These are phyloP conservation scores for Bisporella sp. DNA, from an alignment of 2,329 filamentous ascomycete genomes.

Conservation along the genomic window DNA sequence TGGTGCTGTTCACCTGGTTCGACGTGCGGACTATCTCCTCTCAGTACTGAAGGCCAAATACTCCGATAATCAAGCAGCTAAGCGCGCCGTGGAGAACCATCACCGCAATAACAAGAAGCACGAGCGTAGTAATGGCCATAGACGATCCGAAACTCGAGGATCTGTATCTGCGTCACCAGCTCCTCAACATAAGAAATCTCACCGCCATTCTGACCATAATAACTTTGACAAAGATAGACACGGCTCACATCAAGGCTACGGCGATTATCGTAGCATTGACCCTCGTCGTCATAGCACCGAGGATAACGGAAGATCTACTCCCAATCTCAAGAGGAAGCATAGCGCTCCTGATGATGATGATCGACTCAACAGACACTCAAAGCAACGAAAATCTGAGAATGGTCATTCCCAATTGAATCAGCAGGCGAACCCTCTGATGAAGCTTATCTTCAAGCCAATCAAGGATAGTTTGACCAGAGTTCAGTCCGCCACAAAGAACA, in stretches of 20 bases:
- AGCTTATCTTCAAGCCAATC: slow-evolving; percentile 47
- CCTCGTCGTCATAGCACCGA: slow-evolving; percentile 14
- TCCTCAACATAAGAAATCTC: slow-evolving; percentile 42
- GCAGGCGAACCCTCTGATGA: slow-evolving; percentile 30
- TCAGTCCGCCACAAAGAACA: slow-evolving; percentile 53
- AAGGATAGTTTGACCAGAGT: slow-evolving; percentile 53
- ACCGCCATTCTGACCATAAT: slow-evolving; percentile 31
- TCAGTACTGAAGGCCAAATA: slow-evolving; percentile 89
- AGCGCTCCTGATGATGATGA: slow-evolving; percentile 45
- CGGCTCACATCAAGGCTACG: slow-evolving; percentile 36
- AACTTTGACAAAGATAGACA: slow-evolving; percentile 43
- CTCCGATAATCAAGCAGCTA: slow-evolving; percentile 66
- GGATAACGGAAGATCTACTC: slow-evolving; percentile 17
- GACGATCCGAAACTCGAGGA: slow-evolving; percentile 48
- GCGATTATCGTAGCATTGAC: slow-evolving; percentile 29
- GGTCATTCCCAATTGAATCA: slow-evolving; percentile 22
- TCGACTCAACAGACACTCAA: slow-evolving; percentile 39
- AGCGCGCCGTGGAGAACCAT: slow-evolving; percentile 81
- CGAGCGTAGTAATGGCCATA: slow-evolving; percentile 46
- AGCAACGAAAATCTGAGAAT: slow-evolving; percentile 47
- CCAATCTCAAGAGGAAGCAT: slow-evolving; percentile 55
- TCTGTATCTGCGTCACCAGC: slow-evolving; percentile 67
- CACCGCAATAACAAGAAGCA: slow-evolving; percentile 89
- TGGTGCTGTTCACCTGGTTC: slow-evolving; percentile 93
- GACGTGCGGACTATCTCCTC: slow-evolving; percentile 87